Conservation (phyloP, 805 yeast species). For the Zygosaccharomyces pseudorouxii region DNA sequence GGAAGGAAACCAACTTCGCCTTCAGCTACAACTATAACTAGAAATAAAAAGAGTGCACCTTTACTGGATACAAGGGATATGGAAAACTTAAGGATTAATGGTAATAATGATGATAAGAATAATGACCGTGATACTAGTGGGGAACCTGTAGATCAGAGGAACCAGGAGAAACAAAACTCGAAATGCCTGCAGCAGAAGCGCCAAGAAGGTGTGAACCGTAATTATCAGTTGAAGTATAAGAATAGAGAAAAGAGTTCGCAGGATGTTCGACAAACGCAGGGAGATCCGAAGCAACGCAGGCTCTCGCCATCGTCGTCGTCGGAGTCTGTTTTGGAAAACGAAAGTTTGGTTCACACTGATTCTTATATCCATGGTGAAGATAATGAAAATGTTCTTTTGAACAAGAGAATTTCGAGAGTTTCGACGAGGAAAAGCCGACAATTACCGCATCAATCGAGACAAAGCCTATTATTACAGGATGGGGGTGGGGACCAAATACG, state of each 20-base stretch:
- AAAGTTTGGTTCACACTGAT: constrained; percentile 28
- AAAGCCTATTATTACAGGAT: not conserved
- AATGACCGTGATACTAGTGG: not conserved
- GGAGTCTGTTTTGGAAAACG: constrained; percentile 12
- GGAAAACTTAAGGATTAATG: not conserved
- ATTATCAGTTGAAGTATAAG: not conserved
- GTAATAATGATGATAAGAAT: not conserved
- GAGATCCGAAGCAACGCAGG: not conserved
- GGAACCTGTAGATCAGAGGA: not conserved
- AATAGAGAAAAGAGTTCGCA: not conserved
- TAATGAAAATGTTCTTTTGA: constrained; percentile 35
- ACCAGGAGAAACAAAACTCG: not conserved
- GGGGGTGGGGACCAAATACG: constrained; percentile 19
- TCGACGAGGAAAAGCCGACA: constrained; percentile 18
- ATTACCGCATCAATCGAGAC: constrained; percentile 4
- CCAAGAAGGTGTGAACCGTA: not conserved
- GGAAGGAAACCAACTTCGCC: not conserved
- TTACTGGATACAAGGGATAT: constrained; percentile 3
- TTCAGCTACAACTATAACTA: not conserved
- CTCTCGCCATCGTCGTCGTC: not conserved
- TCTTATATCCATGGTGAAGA: constrained; percentile 36
- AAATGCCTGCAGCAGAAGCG: not conserved
- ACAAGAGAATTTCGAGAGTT: constrained; percentile 29
- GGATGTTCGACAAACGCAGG: not conserved
- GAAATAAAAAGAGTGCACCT: not conserved